Percentiles rank a stretch among this genome's conserved stretches.
Evolutionary conservation across 2,329 filamentous ascomycete genomes (phyloP).

Genomic region (Aspergillus tubingensis): DNA sequence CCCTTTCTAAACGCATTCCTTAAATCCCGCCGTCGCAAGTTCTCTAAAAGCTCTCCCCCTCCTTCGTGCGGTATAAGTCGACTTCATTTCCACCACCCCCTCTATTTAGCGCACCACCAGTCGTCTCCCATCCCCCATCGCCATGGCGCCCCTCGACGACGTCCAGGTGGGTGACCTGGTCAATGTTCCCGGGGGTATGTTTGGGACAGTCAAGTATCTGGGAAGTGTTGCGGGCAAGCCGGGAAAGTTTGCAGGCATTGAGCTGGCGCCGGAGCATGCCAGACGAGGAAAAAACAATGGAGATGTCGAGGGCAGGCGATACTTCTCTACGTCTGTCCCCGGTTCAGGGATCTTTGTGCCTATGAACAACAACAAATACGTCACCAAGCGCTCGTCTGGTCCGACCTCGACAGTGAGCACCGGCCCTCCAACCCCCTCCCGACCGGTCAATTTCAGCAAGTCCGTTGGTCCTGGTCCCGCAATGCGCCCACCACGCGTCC

Average conservation of each 20-base stretch:
- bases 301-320: constrained; percentile 82
- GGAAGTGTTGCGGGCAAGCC: constrained; percentile 85
- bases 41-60: constrained; percentile 10
- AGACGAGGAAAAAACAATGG: constrained; percentile 89
- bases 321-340: constrained; percentile 76
- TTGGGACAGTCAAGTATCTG: constrained; percentile 84
- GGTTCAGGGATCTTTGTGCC: constrained; percentile 94
- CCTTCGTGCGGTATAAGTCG: constrained; percentile 12
- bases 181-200: constrained; percentile 91
- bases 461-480: constrained; percentile 76
- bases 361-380: constrained; percentile 68
- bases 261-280: constrained; percentile 79
- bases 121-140: constrained; percentile 25
- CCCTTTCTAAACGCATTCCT: constrained; percentile 20
- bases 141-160: constrained; percentile 47
- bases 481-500: constrained; percentile 64
- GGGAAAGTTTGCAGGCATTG: constrained; percentile 88
- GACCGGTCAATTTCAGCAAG: constrained; percentile 82
- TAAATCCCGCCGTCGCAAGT: constrained; percentile 19
- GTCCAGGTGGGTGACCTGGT: constrained; percentile 79
- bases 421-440: constrained; percentile 69
- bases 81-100: constrained; percentile 10
- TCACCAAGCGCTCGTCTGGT: constrained; percentile 60
- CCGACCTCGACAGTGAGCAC: constrained; percentile 35
- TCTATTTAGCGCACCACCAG: constrained; percentile 6